Evolutionary conservation across 148 eudicot species (phyloP), one percentile per base, ranked within the genome.

Genomic region (Chenopodium quinoa): DNA sequence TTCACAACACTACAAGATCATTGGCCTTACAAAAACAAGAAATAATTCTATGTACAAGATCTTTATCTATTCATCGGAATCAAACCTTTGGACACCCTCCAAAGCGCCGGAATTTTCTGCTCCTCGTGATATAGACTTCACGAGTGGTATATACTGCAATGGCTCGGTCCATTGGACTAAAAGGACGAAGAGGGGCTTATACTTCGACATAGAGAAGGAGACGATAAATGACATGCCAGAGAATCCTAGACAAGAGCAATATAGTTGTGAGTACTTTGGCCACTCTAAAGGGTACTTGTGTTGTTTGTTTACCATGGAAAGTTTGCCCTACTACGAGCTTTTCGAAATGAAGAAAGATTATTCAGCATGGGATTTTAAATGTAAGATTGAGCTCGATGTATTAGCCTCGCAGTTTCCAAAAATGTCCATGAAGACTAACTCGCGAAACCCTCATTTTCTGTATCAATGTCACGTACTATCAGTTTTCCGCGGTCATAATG

Each of bases 281-380:
- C 75, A 81, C 52, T 81, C 83, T 66, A 54, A 23, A 66, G 83
- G 79, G 48, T 29, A 37, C 25, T 9, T 81, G 29, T 29, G 68
- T 81, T 66, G 83, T 81, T 37, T 81, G 47, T 75, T 81, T 9
- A 81, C 83, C 25, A 81, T 75, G 79, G 79, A 81, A 75, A 69
- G 79, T 20, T 52, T 81, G 79, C 75, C 54, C 32, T 54, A 75
- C 54, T 81, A 81, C 48, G 75, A 81, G 58, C 66, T 81, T 68
- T 81, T 67, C 56, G 83, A 81, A 50, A 75, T 81, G 83, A 63
- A 81, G 44, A 81, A 25, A 29, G 83, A 81, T 75, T 81, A 81
- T 23, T 68, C 75, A 10, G 9, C 78, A 10, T 81, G 83, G 83
- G 22, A 29, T 32, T 68, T 75, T 1, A 81, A 67, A 44, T 32